phyloP scores from a whole-genome alignment of 208 protist species.

The Trypanosoma theileri region DNA sequence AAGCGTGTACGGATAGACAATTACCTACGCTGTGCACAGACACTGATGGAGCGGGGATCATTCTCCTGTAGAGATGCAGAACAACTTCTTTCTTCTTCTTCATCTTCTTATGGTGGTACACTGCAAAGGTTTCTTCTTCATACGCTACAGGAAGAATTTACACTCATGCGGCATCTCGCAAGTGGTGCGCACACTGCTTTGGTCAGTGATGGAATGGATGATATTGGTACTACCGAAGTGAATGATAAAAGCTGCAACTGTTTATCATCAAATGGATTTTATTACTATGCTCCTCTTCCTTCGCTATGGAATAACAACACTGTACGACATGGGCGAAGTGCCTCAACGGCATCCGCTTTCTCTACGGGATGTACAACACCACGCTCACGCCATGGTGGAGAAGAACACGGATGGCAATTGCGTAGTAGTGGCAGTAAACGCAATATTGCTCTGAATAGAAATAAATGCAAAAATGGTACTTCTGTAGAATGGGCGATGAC shows the following conservation, averaged over 20 bases:
- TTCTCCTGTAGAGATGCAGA: constrained; percentile 12
- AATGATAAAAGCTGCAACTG: neutral
- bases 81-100: constrained; percentile 19
- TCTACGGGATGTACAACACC: constrained; percentile 15
- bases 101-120: neutral
- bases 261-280: neutral
- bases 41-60: constrained; percentile 15
- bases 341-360: constrained; percentile 4
- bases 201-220: neutral
- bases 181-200: neutral
- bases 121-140: constrained; percentile 27
- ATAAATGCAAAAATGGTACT: neutral
- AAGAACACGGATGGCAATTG: neutral
- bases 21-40: constrained; percentile 8
- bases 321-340: neutral
- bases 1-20: neutral
- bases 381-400: neutral
- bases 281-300: constrained; percentile 2
- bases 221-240: neutral
- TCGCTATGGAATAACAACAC: neutral
- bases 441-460: neutral
- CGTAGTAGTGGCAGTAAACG: neutral
- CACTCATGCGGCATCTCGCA: constrained; percentile 14
- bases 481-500: constrained; percentile 16
- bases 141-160: constrained; percentile 24